Conservation (phyloP, 73 alveolate species). For the Paraurostyla sp. region DNA sequence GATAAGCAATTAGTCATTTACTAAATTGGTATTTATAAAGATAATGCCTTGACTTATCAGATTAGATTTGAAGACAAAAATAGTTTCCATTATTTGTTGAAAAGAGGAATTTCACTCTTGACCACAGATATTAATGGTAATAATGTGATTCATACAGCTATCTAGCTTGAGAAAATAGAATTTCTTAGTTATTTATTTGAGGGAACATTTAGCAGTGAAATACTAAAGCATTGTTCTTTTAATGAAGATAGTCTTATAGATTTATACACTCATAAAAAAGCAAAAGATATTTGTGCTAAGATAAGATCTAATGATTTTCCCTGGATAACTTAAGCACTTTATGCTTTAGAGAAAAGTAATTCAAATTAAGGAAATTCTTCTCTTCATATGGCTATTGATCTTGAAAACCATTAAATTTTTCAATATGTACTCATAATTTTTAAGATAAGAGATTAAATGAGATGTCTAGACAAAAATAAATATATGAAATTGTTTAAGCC, state of each 20-base stretch:
- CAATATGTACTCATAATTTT: background rate
- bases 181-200: slow-evolving; percentile 4
- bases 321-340: slow-evolving; percentile 1
- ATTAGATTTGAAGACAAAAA: slow-evolving; percentile 52
- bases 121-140: background rate
- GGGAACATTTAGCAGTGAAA: slow-evolving; percentile 34
- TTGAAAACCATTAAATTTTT: slow-evolving; percentile 16
- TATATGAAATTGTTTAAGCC: background rate
- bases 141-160: slow-evolving; percentile 17
- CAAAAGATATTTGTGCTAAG: background rate
- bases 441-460: slow-evolving; percentile 27
- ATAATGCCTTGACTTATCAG: slow-evolving; percentile 22
- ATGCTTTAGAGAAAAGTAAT: slow-evolving; percentile 44
- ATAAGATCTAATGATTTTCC: background rate
- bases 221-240: background rate
- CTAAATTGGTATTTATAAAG: slow-evolving; percentile 26
- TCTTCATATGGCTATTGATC: slow-evolving; percentile 9
- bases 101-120: slow-evolving; percentile 3
- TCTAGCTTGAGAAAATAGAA: slow-evolving; percentile 21
- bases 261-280: slow-evolving; percentile 4
- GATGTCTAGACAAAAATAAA: background rate
- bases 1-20: background rate
- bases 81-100: background rate
- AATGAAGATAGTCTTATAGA: slow-evolving; percentile 29
- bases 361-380: background rate